A percentile compares a stretch with the other conserved stretches of the same genome.
These are phyloP conservation scores for Monascus purpureus DNA, from an alignment of 495 filamentous ascomycete species.

Conservation along the genomic window DNA sequence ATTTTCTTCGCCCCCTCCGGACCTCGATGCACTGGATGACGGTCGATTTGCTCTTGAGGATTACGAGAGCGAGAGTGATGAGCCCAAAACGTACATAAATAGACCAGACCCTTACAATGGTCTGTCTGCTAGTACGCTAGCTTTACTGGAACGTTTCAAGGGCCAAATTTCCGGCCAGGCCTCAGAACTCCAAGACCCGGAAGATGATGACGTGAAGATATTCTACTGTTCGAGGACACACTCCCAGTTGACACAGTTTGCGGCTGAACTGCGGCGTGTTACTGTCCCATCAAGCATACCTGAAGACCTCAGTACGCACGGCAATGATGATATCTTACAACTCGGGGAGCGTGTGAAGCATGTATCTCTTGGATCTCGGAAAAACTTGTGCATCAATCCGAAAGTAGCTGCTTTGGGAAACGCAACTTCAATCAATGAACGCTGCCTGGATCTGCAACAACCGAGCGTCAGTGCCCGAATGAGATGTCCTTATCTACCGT, in stretches of 20 bases:
- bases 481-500: constrained; percentile 69
- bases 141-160: constrained; percentile 25
- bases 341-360: constrained; percentile 63
- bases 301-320: constrained; percentile 13
- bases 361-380: constrained; percentile 76
- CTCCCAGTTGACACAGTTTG: constrained; percentile 87
- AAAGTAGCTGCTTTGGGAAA: constrained; percentile 57
- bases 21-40: constrained; percentile 40
- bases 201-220: constrained; percentile 55
- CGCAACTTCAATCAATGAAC: constrained; percentile 80
- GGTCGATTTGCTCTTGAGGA: constrained; percentile 64
- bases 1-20: constrained; percentile 12
- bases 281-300: constrained; percentile 50
- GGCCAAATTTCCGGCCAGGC: constrained; percentile 16
- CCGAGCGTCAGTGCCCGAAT: constrained; percentile 47
- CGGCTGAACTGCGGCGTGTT: constrained; percentile 78
- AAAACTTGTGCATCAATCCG: constrained; percentile 86
- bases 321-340: constrained; percentile 12
- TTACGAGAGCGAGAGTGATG: constrained; percentile 58
- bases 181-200: constrained; percentile 35
- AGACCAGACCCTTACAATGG: constrained; percentile 13
- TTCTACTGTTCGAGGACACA: constrained; percentile 94
- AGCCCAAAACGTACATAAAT: constrained; percentile 7
- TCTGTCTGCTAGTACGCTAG: constrained; percentile 29
- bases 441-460: constrained; percentile 86